Evolutionary conservation across 2,329 filamentous ascomycete species (phyloP).

Genomic region (Trichoderma afroharzianum): DNA sequence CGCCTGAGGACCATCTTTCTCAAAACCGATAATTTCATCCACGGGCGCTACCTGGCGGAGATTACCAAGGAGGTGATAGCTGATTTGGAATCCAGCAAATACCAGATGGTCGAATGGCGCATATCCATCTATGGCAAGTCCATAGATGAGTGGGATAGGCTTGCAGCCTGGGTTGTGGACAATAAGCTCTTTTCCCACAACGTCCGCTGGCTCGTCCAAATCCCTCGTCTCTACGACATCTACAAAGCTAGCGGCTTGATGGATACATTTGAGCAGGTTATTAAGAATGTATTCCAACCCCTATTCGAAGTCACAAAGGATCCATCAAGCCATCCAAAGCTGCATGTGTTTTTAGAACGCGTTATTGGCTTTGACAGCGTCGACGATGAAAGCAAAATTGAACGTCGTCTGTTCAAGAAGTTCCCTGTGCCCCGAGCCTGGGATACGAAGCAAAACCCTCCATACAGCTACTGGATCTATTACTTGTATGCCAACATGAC

Average conservation of each 20-base stretch:
- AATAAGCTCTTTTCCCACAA: slow-evolving; percentile 98
- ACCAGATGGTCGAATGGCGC: slow-evolving; percentile 99
- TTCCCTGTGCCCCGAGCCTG: slow-evolving; percentile 87
- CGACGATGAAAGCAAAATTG: slow-evolving; percentile 95
- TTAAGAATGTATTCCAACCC: slow-evolving; percentile 88
- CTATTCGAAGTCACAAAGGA: slow-evolving; percentile 92
- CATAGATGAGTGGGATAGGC: slow-evolving; percentile 94
- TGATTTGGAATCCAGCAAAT: slow-evolving; percentile 97
- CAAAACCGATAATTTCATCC: slow-evolving; percentile 97
- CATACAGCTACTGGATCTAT: slow-evolving; percentile 99
- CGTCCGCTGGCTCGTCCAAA: slow-evolving; percentile 93
- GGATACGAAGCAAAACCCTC: slow-evolving; percentile 91
- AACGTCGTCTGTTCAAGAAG: slow-evolving; percentile 90
- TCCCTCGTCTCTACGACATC: slow-evolving; percentile 90
- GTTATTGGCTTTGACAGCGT: slow-evolving; percentile 98
- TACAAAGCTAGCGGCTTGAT: slow-evolving; percentile 88
- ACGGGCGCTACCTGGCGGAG: slow-evolving; percentile 91
- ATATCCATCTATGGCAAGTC: slow-evolving; percentile 95
- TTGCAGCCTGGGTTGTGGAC: slow-evolving; percentile 98
- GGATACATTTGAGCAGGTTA: slow-evolving; percentile 84
- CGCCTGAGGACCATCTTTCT: slow-evolving; percentile 95
- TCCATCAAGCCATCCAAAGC: slow-evolving; percentile 80
- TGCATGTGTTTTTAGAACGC: slow-evolving; percentile 90
- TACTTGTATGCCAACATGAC: slow-evolving; percentile 93
- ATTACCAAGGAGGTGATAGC: slow-evolving; percentile 98